Evolutionary conservation across 345 rosid genomes (phyloP).

Genomic region (Clarkia xantiana): DNA sequence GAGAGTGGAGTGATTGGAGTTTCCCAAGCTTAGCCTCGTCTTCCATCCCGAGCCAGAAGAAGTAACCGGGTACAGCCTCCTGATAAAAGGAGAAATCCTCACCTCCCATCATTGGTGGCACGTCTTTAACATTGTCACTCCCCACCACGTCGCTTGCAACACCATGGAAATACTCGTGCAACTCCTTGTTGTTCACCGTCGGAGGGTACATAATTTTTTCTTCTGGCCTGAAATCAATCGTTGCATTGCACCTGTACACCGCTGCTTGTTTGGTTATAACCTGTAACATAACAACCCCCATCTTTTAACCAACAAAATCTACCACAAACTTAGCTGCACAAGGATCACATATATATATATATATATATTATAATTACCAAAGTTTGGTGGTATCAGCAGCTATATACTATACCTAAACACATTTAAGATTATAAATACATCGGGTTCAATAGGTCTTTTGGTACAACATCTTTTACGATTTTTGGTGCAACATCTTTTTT

Average conservation of each 20-base stretch:
- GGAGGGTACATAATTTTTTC: slow-evolving; percentile 51
- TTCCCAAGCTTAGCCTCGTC: slow-evolving; percentile 18
- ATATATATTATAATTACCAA: too few species aligned
- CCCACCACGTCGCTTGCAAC: slow-evolving; percentile 65
- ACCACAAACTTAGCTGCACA: too few species aligned
- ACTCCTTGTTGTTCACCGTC: slow-evolving; percentile 36
- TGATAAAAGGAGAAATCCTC: slow-evolving; percentile 85
- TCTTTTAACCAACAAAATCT: too few species aligned
- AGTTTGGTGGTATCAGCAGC: too few species aligned
- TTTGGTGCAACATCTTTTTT: too few species aligned
- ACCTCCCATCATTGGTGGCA: slow-evolving; percentile 68
- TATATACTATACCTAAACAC: too few species aligned
- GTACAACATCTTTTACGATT: too few species aligned
- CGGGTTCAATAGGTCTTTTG: too few species aligned
- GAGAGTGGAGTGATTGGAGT: slow-evolving; percentile 36
- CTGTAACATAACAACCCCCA: slow-evolving; percentile 21
- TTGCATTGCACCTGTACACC: slow-evolving; percentile 73
- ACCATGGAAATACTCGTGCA: slow-evolving; percentile 38
- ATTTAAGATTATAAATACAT: too few species aligned
- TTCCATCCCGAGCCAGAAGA: slow-evolving; percentile 60
- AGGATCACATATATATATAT: too few species aligned
- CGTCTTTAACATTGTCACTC: slow-evolving; percentile 22
- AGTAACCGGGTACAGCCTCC: slow-evolving; percentile 57
- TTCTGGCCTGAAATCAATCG: slow-evolving; percentile 27
- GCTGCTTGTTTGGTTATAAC: slow-evolving; percentile 76